Evolutionary conservation across 257 asterid genomes (phyloP).

Genomic region (Oldenlandia corymbosa): DNA sequence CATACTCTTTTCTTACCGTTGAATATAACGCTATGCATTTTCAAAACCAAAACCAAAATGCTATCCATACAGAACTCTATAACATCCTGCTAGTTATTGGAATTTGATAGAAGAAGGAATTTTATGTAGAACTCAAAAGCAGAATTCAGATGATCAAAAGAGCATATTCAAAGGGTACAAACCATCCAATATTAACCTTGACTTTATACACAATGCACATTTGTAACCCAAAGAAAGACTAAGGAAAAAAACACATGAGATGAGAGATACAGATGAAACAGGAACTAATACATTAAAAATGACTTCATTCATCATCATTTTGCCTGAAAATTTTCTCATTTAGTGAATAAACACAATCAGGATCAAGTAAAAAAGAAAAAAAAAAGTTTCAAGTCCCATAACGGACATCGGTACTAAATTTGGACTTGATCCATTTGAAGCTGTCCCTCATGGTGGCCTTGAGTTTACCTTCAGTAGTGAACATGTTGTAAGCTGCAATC

Average conservation of each 20-base stretch:
- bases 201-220: background rate
- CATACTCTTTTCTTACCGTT: too few species aligned
- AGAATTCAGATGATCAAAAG: too few species aligned
- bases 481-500: conserved; percentile 59
- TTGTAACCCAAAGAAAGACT: background rate
- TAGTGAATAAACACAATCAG: background rate
- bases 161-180: background rate
- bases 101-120: too few species aligned
- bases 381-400: conserved; percentile 19
- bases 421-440: conserved; percentile 76
- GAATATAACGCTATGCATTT: too few species aligned
- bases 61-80: too few species aligned
- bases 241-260: background rate
- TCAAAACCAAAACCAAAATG: too few species aligned
- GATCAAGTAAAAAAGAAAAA: background rate
- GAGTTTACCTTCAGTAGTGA: conserved; percentile 58
- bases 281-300: background rate
- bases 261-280: background rate
- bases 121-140: too few species aligned
- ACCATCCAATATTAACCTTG: background rate
- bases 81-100: too few species aligned
- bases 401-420: conserved; percentile 46
- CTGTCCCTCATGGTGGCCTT: conserved; percentile 60
- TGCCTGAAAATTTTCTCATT: background rate
- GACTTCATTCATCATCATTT: background rate